Conservation (phyloP, 371 early-diverging fungal species). For the Lichtheimia ornata region DNA sequence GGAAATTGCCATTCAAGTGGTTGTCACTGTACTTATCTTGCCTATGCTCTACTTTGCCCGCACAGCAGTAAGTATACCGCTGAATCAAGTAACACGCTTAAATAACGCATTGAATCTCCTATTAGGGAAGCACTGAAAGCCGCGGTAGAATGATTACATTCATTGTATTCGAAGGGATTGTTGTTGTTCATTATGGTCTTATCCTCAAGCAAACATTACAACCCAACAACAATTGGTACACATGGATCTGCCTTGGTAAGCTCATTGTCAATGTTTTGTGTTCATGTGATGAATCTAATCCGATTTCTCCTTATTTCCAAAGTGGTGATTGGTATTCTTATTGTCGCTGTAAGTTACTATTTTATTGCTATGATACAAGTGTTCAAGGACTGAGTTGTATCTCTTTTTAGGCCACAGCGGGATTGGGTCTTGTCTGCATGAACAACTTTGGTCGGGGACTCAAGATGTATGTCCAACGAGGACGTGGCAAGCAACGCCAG, state of each 20-base stretch:
- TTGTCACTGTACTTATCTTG: constrained; percentile 39
- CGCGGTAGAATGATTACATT: constrained; percentile 38
- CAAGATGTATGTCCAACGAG: constrained; percentile 37
- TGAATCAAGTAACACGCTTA: no score
- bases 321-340: constrained; percentile 38
- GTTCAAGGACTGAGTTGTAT: background rate
- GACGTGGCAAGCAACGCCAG: constrained; percentile 22
- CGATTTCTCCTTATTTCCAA: background rate
- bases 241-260: constrained; percentile 49
- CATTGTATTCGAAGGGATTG: constrained; percentile 39
- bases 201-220: constrained; percentile 41
- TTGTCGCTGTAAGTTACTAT: constrained; percentile 13
- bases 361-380: background rate
- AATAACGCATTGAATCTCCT: background rate
- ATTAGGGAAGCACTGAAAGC: constrained; percentile 43
- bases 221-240: constrained; percentile 50
- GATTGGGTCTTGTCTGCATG: constrained; percentile 29
- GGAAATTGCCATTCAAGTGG: constrained; percentile 37
- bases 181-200: constrained; percentile 38
- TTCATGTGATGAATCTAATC: background rate
- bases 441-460: constrained; percentile 41
- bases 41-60: constrained; percentile 50
- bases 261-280: background rate
- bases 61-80: constrained; percentile 30
- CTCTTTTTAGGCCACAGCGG: constrained; percentile 18